phyloP scores from a whole-genome alignment of 805 yeast species.

The Blastobotrys parvus region DNA sequence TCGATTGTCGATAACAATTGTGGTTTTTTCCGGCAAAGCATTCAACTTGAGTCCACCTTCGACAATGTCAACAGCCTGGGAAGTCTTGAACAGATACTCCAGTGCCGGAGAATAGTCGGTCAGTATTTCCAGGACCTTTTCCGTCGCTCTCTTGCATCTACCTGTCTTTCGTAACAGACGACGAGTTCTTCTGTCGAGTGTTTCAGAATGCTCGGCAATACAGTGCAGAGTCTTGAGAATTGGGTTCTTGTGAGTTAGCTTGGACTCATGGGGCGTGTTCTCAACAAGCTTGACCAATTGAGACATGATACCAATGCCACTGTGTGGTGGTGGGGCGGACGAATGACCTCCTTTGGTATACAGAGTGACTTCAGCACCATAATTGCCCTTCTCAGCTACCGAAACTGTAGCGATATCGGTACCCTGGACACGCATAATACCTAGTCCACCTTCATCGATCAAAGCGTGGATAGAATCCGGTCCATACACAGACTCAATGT shows the following conservation, averaged over 20 bases:
- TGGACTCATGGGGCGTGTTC: conserved; percentile 41
- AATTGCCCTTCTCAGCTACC: conserved; percentile 55
- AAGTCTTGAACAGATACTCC: conserved; percentile 39
- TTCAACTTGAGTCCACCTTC: conserved; percentile 69
- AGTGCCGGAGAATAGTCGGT: not conserved
- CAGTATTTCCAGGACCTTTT: conserved; percentile 5
- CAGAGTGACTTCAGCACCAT: conserved; percentile 42
- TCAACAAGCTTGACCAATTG: conserved; percentile 52
- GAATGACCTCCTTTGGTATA: conserved; percentile 73
- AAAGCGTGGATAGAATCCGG: conserved; percentile 49
- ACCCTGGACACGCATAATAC: conserved; percentile 35
- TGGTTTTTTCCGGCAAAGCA: conserved; percentile 62
- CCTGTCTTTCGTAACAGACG: conserved; percentile 11
- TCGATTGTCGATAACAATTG: conserved; percentile 53
- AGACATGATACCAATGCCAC: conserved; percentile 66
- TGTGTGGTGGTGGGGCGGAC: conserved; percentile 73
- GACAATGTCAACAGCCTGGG: conserved; percentile 61
- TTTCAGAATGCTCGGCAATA: conserved; percentile 43
- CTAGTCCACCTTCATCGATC: conserved; percentile 61
- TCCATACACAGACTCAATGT: conserved; percentile 50
- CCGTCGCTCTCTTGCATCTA: conserved; percentile 11
- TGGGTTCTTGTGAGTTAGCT: conserved; percentile 50
- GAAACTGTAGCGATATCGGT: conserved; percentile 45
- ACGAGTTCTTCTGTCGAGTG: conserved; percentile 23
- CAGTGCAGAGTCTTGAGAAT: conserved; percentile 50